These are phyloP conservation scores for Lumnitzera littorea DNA, from an alignment of 345 rosid genomes.

Conservation along the genomic window DNA sequence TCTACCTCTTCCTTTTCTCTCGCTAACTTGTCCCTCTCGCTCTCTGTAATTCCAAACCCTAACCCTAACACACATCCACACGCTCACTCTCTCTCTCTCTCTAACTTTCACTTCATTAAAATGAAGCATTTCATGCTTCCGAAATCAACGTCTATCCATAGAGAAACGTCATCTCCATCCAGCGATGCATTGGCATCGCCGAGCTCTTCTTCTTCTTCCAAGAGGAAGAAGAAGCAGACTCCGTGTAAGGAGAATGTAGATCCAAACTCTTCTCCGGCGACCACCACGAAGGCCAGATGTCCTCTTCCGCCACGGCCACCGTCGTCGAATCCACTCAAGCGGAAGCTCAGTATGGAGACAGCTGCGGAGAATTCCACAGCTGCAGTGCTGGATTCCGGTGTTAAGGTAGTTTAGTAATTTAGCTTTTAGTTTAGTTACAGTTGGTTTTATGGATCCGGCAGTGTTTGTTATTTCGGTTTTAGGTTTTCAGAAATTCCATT, in stretches of 20 bases:
- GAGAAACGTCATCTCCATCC: constrained; percentile 30
- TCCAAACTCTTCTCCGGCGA: constrained; percentile 21
- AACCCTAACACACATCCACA: neutral
- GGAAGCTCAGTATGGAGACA: constrained; percentile 57
- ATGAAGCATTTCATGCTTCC: constrained; percentile 87
- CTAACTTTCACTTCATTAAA: neutral
- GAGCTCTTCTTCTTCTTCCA: constrained; percentile 21
- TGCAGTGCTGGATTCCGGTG: constrained; percentile 54
- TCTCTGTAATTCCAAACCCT: neutral
- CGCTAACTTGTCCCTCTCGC: constrained; percentile 17
- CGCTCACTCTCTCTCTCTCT: constrained; percentile 10
- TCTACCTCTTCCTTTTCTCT: neutral
- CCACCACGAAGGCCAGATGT: constrained; percentile 43
- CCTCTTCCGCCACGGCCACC: constrained; percentile 92
- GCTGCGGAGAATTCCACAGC: constrained; percentile 26
- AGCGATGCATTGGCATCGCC: constrained; percentile 40
- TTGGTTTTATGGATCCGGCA: neutral
- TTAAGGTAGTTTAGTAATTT: constrained; percentile 34
- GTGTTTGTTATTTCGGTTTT: neutral
- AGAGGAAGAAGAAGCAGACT: constrained; percentile 37
- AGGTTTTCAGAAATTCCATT: too few species aligned
- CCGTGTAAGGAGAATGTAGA: constrained; percentile 66
- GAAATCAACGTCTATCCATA: constrained; percentile 37
- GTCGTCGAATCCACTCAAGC: constrained; percentile 78
- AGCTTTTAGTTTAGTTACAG: neutral